These are phyloP conservation scores for Posidonia australis DNA, from an alignment of 106 monocot species.

Conservation along the genomic window DNA sequence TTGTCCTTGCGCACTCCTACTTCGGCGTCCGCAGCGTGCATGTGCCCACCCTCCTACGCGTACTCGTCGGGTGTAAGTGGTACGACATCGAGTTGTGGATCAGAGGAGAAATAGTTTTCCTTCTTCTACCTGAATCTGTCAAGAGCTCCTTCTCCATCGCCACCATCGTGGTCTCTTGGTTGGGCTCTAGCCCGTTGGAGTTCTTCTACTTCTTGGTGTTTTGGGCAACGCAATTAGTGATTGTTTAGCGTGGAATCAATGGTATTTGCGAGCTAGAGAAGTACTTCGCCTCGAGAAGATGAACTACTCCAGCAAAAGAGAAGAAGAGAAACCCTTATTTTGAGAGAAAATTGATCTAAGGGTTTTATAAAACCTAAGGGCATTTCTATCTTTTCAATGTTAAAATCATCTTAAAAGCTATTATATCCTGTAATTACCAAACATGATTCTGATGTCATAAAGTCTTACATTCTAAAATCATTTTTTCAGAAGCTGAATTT, in stretches of 20 bases:
- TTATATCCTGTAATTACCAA: no score
- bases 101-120: conserved; percentile 59
- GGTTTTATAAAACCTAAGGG: no score
- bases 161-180: conserved; percentile 9
- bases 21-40: conserved; percentile 70
- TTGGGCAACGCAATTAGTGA: conserved; percentile 56
- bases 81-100: conserved; percentile 92
- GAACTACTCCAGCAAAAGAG: no score
- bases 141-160: conserved; percentile 1
- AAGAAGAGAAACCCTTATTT: no score
- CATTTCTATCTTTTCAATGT: no score
- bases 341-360: no score
- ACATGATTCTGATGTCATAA: no score
- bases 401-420: no score
- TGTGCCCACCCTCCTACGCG: conserved; percentile 64
- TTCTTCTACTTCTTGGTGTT: conserved; percentile 61
- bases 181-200: conserved; percentile 37
- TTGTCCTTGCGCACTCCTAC: conserved; percentile 68
- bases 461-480: no score
- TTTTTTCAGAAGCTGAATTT: no score
- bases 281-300: conserved; percentile 64
- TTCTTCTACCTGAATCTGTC: conserved; percentile 70
- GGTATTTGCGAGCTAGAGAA: conserved; percentile 67
- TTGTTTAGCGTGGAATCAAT: conserved; percentile 46
- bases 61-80: conserved; percentile 91